Base-by-base conservation (phyloP, 2,329 filamentous ascomycete species). In the Ploettnerulaceae sp. region DNA sequence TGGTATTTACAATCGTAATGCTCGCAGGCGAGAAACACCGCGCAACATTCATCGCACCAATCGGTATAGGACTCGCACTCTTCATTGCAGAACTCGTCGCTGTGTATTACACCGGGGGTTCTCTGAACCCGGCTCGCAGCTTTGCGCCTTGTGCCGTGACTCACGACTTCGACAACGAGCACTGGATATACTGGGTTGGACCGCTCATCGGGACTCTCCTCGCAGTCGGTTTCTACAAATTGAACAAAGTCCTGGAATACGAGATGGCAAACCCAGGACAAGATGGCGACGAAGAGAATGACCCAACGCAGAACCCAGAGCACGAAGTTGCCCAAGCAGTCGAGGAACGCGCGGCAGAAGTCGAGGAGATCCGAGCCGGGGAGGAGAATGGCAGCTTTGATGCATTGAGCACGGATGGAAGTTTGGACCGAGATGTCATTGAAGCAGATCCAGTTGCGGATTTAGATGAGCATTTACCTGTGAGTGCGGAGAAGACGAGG, bases 241-340 rank as follows among this genome's bases (percentile, higher is more conserved):
- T 74, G 3, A 64, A 80, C 48, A 76, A 75, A 61, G 57, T 66
- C 26, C 63, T 78, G 15, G 68, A 77, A 42, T 79, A 77, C 59
- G 64, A 72, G 61, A 71, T 71, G 67, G 70, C 67, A 12, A 73
- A 71, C 51, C 70, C 70, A 14, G 69, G 69, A 3, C 70, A 71
- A 20, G 70, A 73, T 52, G 69, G 69, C 18, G 69, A 71, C 48
- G 61, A 63, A 22, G 45, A 56, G 22, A 71, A 71, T 33, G 69
- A 72, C 55, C 68, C 69, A 5, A 70, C 68, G 7, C 64, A 67
- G 55, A 71, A 71, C 53, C 43, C 47, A 18, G 34, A 50, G 2
- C 47, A 45, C 21, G 29, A 45, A 24, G 20, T 41, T 15, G 35
- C 41, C 12, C 35, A 36, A n/a, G 47, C 33, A 12, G 41, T 45